Evolutionary conservation across 1,284 basidiomycete genomes (phyloP), one percentile per base, ranked within the genome.

Genomic region (Boletellus deceptivus): DNA sequence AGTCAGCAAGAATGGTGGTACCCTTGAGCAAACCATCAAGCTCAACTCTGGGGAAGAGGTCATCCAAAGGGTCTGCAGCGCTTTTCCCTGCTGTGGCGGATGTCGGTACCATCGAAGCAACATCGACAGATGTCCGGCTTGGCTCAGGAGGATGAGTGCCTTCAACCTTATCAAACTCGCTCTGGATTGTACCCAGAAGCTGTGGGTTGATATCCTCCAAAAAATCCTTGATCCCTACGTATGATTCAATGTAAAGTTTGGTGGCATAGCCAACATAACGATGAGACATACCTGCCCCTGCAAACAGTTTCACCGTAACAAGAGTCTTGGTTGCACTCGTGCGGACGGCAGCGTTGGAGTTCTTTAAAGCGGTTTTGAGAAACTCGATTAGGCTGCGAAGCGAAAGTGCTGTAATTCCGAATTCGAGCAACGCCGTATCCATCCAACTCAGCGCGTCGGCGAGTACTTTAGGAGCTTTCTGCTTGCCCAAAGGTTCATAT

Each of bases 381-480:
- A 95, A 97, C 38, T 96, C 91, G 53, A 99, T 94, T 33, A 99
- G 73, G 52, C 78, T 83, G 48, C 91, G 82, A 41, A 99, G 76
- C 2, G 91, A 85, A 16, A 99, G 69, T 9, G 95, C 96, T 16
- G 82, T 79, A 49, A 93, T 89, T 27, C 97, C 97, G 67, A 99
- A 99, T 51, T 98, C 97, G n/a, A 78, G 78, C 25, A 99, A 71
- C 11, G 89, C 86, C 50, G 85, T 81, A 55, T 96, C 93, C 52
- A 98, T 82, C 93, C 96, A 99, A 18, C 78, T 72, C 42, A 98
- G 70, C 0, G 94, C 88, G 67, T 99, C 97, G 0, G 95, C 94
- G 35, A 98, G 80, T 25, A 95, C 93, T 72, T 99, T 99, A 0
- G 96, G 96, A 0, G 97, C 97, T 69, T 99, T 99, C 67, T 93